These are phyloP conservation scores for Cerrena zonata DNA, from an alignment of 1,284 basidiomycete genomes.

Conservation along the genomic window DNA sequence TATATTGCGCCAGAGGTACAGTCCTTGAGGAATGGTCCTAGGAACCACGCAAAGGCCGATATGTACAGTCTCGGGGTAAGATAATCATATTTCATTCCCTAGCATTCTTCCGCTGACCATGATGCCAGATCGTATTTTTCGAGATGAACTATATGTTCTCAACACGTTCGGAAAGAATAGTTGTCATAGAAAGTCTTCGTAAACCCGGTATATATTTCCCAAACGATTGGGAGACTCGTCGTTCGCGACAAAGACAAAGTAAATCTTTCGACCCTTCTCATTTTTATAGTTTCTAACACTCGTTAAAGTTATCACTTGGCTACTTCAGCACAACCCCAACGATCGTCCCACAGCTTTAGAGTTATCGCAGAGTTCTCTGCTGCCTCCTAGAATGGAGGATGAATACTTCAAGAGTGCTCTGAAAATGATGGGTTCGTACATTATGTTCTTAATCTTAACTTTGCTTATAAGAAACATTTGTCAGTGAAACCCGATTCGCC, in stretches of 20 bases:
- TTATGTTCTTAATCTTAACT: conserved; percentile 11
- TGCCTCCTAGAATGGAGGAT: conserved; percentile 74
- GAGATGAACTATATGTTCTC: conserved; percentile 91
- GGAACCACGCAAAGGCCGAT: conserved; percentile 82
- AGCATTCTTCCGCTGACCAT: conserved; percentile 5
- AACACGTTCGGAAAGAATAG: conserved; percentile 84
- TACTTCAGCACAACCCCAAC: conserved; percentile 82
- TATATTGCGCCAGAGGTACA: conserved; percentile 90
- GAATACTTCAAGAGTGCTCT: conserved; percentile 81
- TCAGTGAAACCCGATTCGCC: conserved; percentile 69
- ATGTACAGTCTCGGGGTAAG: conserved; percentile 88
- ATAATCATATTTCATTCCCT: too few species aligned
- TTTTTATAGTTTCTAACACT: background rate
- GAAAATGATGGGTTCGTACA: conserved; percentile 66
- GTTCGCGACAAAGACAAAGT: conserved; percentile 66
- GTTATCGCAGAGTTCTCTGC: conserved; percentile 72
- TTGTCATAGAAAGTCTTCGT: conserved; percentile 75
- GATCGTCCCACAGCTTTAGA: conserved; percentile 80
- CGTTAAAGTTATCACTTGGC: conserved; percentile 65
- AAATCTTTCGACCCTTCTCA: conserved; percentile 23
- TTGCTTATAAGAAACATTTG: background rate
- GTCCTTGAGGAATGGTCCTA: conserved; percentile 55
- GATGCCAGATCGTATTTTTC: conserved; percentile 82
- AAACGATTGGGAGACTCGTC: conserved; percentile 60
- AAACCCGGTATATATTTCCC: conserved; percentile 75